Conservation (phyloP, 2,329 filamentous ascomycete species). For the Fusarium albosuccineum region DNA sequence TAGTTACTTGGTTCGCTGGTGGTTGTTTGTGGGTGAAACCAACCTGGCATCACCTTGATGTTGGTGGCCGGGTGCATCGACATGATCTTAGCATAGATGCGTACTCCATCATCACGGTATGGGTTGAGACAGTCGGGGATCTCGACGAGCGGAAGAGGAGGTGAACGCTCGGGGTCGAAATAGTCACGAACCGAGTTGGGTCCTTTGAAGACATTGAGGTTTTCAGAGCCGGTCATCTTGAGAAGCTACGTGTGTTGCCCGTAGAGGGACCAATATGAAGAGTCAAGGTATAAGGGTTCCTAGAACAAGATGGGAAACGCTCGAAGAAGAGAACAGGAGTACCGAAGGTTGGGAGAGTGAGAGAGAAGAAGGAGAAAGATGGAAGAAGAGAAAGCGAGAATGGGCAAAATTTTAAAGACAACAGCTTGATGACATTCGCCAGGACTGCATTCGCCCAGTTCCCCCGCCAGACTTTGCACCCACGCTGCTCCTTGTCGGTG, state of each 20-base stretch:
- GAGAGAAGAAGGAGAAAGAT: constrained; percentile 10
- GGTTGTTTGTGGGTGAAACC: constrained; percentile 3
- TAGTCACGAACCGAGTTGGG: constrained; percentile 68
- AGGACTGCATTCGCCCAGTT: constrained; percentile 17
- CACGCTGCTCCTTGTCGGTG: constrained; percentile 35
- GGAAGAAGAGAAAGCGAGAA: constrained; percentile 3
- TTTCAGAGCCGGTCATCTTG: constrained; percentile 44
- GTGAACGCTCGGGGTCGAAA: constrained; percentile 69
- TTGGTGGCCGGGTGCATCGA: constrained; percentile 72
- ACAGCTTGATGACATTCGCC: constrained; percentile 5
- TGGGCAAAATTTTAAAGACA: constrained; percentile 25
- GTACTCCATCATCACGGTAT: constrained; percentile 67
- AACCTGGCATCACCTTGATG: constrained; percentile 71
- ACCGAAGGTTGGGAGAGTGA: background rate
- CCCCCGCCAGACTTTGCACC: constrained; percentile 21
- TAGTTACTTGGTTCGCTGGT: constrained; percentile 7
- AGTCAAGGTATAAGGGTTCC: background rate
- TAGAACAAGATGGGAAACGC: background rate
- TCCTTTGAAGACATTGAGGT: constrained; percentile 67
- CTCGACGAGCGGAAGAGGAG: constrained; percentile 71
- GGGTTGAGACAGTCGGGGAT: constrained; percentile 69
- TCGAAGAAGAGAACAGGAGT: background rate
- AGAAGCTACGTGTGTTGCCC: constrained; percentile 24
- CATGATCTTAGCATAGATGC: constrained; percentile 75
- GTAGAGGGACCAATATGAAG: constrained; percentile 6